Conservation (phyloP, 2,329 filamentous ascomycete species). For the Chaetomium strumarium region DNA sequence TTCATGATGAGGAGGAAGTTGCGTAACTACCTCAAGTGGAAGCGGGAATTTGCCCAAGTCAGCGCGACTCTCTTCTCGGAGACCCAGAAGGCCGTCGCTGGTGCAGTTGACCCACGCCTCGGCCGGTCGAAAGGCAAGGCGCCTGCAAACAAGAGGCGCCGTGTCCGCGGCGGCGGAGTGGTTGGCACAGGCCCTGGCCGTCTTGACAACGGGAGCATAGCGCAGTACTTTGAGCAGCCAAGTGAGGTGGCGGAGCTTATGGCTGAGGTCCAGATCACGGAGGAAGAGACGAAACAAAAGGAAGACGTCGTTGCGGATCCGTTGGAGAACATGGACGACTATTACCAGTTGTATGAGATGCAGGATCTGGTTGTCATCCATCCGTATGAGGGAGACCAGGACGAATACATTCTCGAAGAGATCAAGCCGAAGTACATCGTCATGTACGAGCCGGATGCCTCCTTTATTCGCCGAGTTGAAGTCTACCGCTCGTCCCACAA, state of each 20-base stretch:
- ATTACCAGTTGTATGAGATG: slow-evolving; percentile 88
- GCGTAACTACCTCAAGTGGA: slow-evolving; percentile 85
- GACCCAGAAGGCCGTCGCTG: slow-evolving; percentile 69
- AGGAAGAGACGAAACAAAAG: slow-evolving; percentile 69
- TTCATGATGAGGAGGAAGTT: slow-evolving; percentile 89
- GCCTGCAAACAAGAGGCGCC: slow-evolving; percentile 78
- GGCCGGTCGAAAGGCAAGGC: slow-evolving; percentile 46
- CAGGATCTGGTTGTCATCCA: slow-evolving; percentile 83
- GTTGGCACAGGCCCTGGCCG: slow-evolving; percentile 54
- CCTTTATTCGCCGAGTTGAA: slow-evolving; percentile 90
- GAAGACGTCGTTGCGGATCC: slow-evolving; percentile 70
- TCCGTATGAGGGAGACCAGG: slow-evolving; percentile 90
- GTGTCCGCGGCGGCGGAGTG: slow-evolving; percentile 72
- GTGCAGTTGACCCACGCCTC: slow-evolving; percentile 54
- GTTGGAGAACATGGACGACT: slow-evolving; percentile 85
- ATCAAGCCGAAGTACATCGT: slow-evolving; percentile 89
- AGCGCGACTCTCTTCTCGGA: slow-evolving; percentile 73
- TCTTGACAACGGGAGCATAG: slow-evolving; percentile 66
- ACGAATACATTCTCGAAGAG: slow-evolving; percentile 95
- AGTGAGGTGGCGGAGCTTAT: slow-evolving; percentile 76
- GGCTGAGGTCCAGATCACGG: slow-evolving; percentile 75
- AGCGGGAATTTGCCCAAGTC: slow-evolving; percentile 79
- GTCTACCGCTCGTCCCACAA: slow-evolving; percentile 94
- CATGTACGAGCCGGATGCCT: slow-evolving; percentile 96
- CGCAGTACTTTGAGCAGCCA: slow-evolving; percentile 75